Conservation (phyloP, 352 stramenopile species). For the Globisporangium yorkense region DNA sequence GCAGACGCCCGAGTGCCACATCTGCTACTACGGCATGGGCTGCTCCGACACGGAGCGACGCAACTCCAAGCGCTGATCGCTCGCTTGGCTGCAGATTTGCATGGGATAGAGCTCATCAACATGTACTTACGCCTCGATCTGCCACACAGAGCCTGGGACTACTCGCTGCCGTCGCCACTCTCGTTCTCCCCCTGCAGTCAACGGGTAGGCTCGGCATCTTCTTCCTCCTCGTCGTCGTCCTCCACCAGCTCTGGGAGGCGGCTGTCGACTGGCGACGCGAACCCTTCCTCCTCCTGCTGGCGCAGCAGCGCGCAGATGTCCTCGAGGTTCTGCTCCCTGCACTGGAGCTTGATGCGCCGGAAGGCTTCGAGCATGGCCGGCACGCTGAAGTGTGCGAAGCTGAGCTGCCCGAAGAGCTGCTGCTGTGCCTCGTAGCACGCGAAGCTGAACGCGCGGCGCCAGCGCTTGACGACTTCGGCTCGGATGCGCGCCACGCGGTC, state of each 20-base stretch:
- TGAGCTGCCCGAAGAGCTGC: constrained; percentile 29
- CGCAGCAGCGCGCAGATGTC: constrained; percentile 15
- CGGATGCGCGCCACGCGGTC: constrained; percentile 36
- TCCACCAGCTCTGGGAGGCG: constrained; percentile 19
- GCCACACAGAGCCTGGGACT: neutral
- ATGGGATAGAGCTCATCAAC: neutral
- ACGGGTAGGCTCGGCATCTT: neutral
- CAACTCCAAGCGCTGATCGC: constrained; percentile 32
- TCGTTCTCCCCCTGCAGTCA: neutral
- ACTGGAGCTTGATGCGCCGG: constrained; percentile 24
- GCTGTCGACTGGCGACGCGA: constrained; percentile 8
- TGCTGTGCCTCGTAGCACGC: constrained; percentile 47
- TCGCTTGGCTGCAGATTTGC: neutral
- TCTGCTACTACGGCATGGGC: constrained; percentile 75
- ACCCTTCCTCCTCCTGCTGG: constrained; percentile 13
- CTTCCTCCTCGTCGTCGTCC: neutral
- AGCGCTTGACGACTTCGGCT: constrained; percentile 29
- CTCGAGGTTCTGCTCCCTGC: constrained; percentile 7
- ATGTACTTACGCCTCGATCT: neutral
- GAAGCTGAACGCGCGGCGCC: constrained; percentile 50
- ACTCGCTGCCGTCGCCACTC: neutral
- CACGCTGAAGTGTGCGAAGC: constrained; percentile 40
- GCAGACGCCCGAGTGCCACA: constrained; percentile 69
- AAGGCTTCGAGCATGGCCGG: constrained; percentile 49
- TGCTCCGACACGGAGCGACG: constrained; percentile 29